Base-by-base conservation (phyloP, 1,139 yeast species). In the Yamadazyma sp. region DNA sequence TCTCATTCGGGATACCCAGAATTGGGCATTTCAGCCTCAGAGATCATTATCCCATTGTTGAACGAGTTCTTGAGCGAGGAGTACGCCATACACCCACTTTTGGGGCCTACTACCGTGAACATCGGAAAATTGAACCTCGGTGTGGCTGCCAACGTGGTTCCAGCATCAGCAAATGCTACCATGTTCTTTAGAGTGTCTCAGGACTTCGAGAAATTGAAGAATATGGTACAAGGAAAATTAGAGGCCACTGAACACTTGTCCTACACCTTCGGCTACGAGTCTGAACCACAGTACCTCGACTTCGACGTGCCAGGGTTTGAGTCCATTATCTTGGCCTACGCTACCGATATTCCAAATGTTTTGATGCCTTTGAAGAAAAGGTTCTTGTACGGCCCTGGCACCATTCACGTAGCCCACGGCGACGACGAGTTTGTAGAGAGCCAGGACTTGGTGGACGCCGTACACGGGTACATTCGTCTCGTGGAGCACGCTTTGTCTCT, bases 1-100 rank as follows among this genome's bases (percentile, higher is more conserved):
- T 64, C 81, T 3, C 91, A 83, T 54, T 77, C 84, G 4, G 88
- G 88, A 1, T 82, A 82, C 55, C 91, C 91, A 3, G 76, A 82
- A 36, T 64, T 81, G 31, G 89, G 89, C 2, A 60, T 80, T 38
- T 79, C 80, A 38, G 87, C 89, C 2, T 73, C 77, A 36, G 79
- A 76, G 39, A 76, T 75, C 40, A 54, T 83, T 35, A 61, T 83
- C 35, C 77, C 79, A 17, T 67, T 77, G 2, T 65, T 82, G 56
- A 48, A 55, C 42, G 48, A 60, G 4, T 50, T 67, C 23, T 50
- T 62, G 25, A 39, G 49, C 3, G 51, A 69, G 37, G 63, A 71
- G 17, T 71, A 72, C 51, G 87, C 88, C 9, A 48, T 43, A 1
- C 73, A 79, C 26, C 76, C 74, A 5, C 52, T 75, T 14, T 66